phyloP scores from a whole-genome alignment of 345 rosid species.

The Hypericum androsaemum region DNA sequence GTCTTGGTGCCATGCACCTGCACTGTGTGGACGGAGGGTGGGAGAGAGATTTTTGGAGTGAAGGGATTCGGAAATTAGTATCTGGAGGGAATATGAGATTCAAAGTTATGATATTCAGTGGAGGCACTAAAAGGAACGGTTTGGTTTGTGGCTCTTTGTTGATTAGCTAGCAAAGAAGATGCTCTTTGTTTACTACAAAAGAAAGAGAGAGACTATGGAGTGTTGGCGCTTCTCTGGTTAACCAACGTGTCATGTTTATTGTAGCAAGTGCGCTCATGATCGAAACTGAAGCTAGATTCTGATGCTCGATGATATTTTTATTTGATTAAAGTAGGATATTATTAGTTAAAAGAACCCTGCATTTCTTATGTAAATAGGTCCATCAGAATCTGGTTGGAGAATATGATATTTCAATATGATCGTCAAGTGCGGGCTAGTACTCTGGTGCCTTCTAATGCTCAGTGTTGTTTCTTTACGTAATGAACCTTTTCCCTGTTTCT shows the following conservation, averaged over 20 bases:
- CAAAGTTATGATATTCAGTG: neutral
- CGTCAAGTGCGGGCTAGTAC: slow-evolving; percentile 3
- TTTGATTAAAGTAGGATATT: no score
- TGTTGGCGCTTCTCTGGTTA: no score
- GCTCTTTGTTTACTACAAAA: slow-evolving; percentile 22
- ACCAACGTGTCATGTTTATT: no score
- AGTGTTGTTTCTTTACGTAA: slow-evolving; percentile 47
- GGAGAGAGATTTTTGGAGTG: slow-evolving; percentile 1
- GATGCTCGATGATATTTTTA: slow-evolving; percentile 31
- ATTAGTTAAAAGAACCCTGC: slow-evolving; percentile 20
- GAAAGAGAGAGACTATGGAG: no score
- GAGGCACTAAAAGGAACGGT: slow-evolving; percentile 15
- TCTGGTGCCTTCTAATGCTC: slow-evolving; percentile 15
- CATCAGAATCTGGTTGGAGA: slow-evolving; percentile 25
- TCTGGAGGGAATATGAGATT: neutral
- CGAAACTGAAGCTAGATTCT: slow-evolving; percentile 34
- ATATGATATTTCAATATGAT: slow-evolving; percentile 26
- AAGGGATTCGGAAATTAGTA: neutral
- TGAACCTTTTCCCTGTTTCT: slow-evolving; percentile 23
- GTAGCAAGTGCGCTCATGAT: slow-evolving; percentile 13
- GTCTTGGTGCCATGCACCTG: no score
- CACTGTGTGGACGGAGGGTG: neutral
- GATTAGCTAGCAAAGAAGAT: slow-evolving; percentile 13
- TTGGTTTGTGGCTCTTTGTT: slow-evolving; percentile 6
- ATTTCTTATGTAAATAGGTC: slow-evolving; percentile 34